phyloP scores from a whole-genome alignment of 1,284 basidiomycete species.

The Anthracocystis panici-leucophaei region DNA sequence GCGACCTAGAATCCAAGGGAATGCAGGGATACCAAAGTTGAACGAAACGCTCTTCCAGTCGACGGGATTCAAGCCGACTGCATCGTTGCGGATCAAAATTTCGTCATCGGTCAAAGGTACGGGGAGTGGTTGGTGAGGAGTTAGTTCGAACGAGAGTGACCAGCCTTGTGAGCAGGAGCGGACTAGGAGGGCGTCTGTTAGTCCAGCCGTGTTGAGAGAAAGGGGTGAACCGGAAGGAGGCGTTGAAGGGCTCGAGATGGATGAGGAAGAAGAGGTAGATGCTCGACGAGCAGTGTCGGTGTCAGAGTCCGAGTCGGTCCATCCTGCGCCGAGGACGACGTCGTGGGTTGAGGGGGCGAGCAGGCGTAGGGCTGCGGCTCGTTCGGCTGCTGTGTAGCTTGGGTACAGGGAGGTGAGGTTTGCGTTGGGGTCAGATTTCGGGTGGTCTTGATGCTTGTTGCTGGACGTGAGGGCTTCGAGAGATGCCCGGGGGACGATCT shows the following conservation, averaged over 20 bases:
- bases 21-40: constrained; percentile 60
- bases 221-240: constrained; percentile 1
- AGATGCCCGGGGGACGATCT: constrained; percentile 21
- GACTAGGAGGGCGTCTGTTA: constrained; percentile 47
- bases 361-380: constrained; percentile 37
- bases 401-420: constrained; percentile 12
- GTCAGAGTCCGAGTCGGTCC: constrained; percentile 31
- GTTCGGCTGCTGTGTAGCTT: constrained; percentile 29
- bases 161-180: constrained; percentile 58
- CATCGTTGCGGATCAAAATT: constrained; percentile 46
- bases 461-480: not conserved
- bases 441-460: not conserved
- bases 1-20: constrained; percentile 71
- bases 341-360: constrained; percentile 41
- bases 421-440: not conserved
- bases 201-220: not conserved
- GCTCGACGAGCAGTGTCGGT: constrained; percentile 5
- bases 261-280: constrained; percentile 25
- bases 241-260: constrained; percentile 11
- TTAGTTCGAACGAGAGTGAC: constrained; percentile 58
- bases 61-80: constrained; percentile 61
- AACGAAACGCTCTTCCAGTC: constrained; percentile 60
- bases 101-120: constrained; percentile 21
- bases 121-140: constrained; percentile 36
- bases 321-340: constrained; percentile 50